Evolutionary conservation across 2,329 filamentous ascomycete species (phyloP).

Genomic region (Tolypocladium capitatum): DNA sequence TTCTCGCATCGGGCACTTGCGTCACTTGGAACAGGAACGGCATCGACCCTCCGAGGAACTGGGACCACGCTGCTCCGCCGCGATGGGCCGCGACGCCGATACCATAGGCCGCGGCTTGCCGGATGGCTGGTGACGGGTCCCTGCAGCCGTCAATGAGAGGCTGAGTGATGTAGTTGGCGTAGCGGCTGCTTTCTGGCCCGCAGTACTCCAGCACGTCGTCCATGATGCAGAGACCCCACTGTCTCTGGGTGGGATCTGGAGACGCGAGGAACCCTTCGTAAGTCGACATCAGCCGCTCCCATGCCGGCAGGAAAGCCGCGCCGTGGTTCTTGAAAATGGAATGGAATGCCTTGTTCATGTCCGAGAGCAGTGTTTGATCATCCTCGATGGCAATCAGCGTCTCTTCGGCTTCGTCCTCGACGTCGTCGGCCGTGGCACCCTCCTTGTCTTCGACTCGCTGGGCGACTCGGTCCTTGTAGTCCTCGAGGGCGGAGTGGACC

Average conservation of each 20-base stretch:
- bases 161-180: slow-evolving; percentile 73
- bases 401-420: slow-evolving; percentile 80
- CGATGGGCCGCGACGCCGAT: slow-evolving; percentile 92
- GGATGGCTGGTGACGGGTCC: slow-evolving; percentile 77
- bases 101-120: slow-evolving; percentile 91
- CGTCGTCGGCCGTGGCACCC: slow-evolving; percentile 63
- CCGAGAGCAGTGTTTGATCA: slow-evolving; percentile 87
- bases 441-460: slow-evolving; percentile 73
- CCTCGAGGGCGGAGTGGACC: slow-evolving; percentile 73
- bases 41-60: slow-evolving; percentile 70
- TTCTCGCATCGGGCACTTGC: slow-evolving; percentile 66
- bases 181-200: slow-evolving; percentile 74
- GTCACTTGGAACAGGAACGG: slow-evolving; percentile 76
- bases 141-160: slow-evolving; percentile 77
- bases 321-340: slow-evolving; percentile 97
- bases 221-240: slow-evolving; percentile 98
- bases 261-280: slow-evolving; percentile 79
- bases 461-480: slow-evolving; percentile 80
- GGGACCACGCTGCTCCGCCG: slow-evolving; percentile 74
- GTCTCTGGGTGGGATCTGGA: slow-evolving; percentile 74
- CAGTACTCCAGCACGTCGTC: slow-evolving; percentile 98
- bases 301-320: slow-evolving; percentile 67
- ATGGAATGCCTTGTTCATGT: slow-evolving; percentile 99
- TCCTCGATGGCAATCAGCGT: slow-evolving; percentile 87
- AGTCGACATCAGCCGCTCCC: slow-evolving; percentile 73